Evolutionary conservation across 306 rosid species (phyloP).

Genomic region (Gastrolobium bilobum): DNA sequence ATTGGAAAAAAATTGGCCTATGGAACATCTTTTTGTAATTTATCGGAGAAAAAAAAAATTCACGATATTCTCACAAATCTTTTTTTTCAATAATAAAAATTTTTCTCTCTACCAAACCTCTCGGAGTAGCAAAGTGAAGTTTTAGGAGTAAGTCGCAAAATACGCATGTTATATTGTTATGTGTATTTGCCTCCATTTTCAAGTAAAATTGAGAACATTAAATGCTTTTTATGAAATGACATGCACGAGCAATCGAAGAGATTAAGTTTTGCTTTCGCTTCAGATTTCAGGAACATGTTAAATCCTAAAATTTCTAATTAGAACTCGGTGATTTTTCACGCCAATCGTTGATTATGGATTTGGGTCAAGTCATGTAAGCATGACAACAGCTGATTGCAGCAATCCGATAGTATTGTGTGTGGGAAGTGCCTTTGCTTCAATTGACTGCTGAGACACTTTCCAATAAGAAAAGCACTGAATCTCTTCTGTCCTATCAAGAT

Average conservation of each 20-base stretch:
- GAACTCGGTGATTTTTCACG: background rate
- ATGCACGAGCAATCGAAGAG: background rate
- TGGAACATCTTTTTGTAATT: too few relatives aligned
- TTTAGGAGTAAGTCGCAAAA: background rate
- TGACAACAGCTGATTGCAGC: constrained; percentile 48
- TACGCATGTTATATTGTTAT: background rate
- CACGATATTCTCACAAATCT: too few relatives aligned
- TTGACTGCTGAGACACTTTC: constrained; percentile 43
- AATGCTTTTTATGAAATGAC: background rate
- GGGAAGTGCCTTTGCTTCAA: constrained; percentile 38
- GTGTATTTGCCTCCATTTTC: background rate
- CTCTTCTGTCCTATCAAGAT: constrained; percentile 39
- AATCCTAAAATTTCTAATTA: background rate
- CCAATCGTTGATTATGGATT: background rate
- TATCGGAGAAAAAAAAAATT: too few relatives aligned
- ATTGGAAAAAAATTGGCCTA: too few relatives aligned
- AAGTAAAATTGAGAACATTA: constrained; percentile 3
- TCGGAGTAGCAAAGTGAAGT: background rate
- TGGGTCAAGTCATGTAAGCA: constrained; percentile 41
- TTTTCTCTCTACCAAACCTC: too few relatives aligned
- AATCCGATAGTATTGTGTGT: constrained; percentile 12
- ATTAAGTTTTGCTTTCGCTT: background rate
- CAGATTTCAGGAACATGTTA: background rate
- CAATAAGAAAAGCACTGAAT: constrained; percentile 52
- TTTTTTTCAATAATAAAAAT: too few relatives aligned